Evolutionary conservation across 1,284 basidiomycete genomes (phyloP), one percentile per base, ranked within the genome.

Genomic region (Sphagnurus paluster): DNA sequence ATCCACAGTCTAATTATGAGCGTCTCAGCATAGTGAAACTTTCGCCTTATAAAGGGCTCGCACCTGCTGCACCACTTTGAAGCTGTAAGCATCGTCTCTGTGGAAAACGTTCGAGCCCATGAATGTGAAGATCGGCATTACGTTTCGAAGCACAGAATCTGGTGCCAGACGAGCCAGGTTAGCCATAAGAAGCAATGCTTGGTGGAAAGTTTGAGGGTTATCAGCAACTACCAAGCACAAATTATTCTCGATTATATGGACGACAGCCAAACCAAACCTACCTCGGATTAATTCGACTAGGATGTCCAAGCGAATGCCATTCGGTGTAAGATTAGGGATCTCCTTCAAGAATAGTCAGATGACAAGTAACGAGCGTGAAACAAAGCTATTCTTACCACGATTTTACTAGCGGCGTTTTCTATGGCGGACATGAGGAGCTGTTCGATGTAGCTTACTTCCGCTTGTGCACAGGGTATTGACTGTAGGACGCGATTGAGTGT

Each of bases 91-190:
- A 63, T 99, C 97, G 61, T 99, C 97, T 36, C 95, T 80, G 64
- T 98, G 94, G 70, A 99, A 88, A 17, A 98, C 87, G 49, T 93
- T 93, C 6, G 93, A 90, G 21, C 97, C 96, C 87, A 99, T 98
- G 71, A 98, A 99, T 0, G 96, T 98, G 71, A 99, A 98, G 47
- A 99, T 88, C 5, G 97, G 95, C 93, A 99, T 98, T 50, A 98
- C 81, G 59, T 97, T 94, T 64, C 93, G 93, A 23, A 98, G 75
- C 11, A 97, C 92, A 6, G 91, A 87, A 49, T 96, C 93, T 0
- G 95, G 94, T 0, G 88, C 85, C 35, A 98, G 73, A 24, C 84
- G 79, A 1, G 93, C 90, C 41, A 99, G 71, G 52, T 79, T 87
- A 2, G 93, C 86, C 65, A 98, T 87, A 21, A 98, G 76, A n/a